Evolutionary conservation across 805 yeast genomes (phyloP), one percentile per base, ranked within the genome.

Genomic region (Clavispora carvajalis): DNA sequence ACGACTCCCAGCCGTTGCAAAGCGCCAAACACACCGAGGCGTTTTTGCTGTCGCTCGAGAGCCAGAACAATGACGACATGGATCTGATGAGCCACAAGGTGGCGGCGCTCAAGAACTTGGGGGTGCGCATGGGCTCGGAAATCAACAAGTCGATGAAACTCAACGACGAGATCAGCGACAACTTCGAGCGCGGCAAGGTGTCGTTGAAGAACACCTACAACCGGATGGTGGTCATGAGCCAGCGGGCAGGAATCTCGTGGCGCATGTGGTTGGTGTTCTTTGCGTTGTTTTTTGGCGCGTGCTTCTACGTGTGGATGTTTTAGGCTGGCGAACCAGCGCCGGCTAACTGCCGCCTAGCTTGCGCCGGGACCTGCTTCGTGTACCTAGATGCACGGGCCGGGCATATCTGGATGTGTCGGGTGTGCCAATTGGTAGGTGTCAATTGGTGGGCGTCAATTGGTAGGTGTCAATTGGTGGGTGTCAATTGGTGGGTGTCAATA

Each of bases 221-320:
- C 49, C 54, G 58, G 41, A 69, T 69, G 75, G 59, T 69, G 36
- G 53, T 62, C 22, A 68, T 69, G 75, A 67, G 73, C 54, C 61
- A 67, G 54, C 51, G 67, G 30, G 74, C 74, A 11, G 75, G 75
- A 3, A 67, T 69, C 34, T 57, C 65, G 33, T 69, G 73, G 69
- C 55, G 59, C 38, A 64, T 66, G 71, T 69, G 75, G 75, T 52
- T 67, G 31, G 48, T 51, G 23, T 71, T 69, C 44, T 69, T 69
- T 49, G 36, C 47, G 25, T 33, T 65, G 16, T 69, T 69, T 21
- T 53, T 60, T 36, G 26, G 62, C 33, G 66, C 65, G 62, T 69
- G 69, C 44, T 61, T 65, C 51, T 69, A 65, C 57, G 65, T 69
- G 19, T 69, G 75, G 75, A 38, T 66, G 33, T 49, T 48, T 15